Evolutionary conservation across 441 rosid species (phyloP), one percentile per base, ranked within the genome.

Genomic region (Corymbia calophylla): DNA sequence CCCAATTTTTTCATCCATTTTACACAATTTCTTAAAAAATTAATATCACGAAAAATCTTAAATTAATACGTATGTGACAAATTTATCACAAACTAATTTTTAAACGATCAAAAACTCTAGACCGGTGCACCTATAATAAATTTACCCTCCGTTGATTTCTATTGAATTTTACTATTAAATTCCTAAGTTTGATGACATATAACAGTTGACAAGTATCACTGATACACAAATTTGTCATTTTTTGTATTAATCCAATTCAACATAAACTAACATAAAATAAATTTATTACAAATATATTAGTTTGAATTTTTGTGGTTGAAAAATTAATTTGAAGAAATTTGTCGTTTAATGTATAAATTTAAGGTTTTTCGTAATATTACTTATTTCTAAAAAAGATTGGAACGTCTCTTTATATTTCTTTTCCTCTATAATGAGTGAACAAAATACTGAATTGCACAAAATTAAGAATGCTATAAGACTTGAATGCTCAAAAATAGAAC

Each of bases 111-210:
- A 23, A 7, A 4, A 4, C 9, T 4, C 6, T 0, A 25, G 7
- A 58, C 3, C 0, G 0, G 0, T 58, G 1, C 1, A 23, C 10
- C 9, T 25, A 3, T 25, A 0, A 58, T 1, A 0, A 58, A 58
- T 58, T 58, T 5, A 25, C 1, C n/a, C 0, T 58, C 0, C 1
- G 0, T 58, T 10, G 9, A 3, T 25, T 58, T 58, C 0, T 9
- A 25, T 58, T 2, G 10, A 58, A 58, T 58, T 58, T 58, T 25
- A 58, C 5, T 1, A n/a, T n/a, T 0, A 58, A 58, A 58, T 58
- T 58, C 0, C 3, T 58, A 0, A 9, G 1, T 58, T 58, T 2
- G 10, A 9, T 58, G 6, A 58, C 1, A 58, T 0, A 0, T 9
- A 0, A 9, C 0, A 25, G 0, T 25, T 25, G 0, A 9, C 0